phyloP scores from a whole-genome alignment of 2,329 filamentous ascomycete species.

The Hymenoscyphus occultus region DNA sequence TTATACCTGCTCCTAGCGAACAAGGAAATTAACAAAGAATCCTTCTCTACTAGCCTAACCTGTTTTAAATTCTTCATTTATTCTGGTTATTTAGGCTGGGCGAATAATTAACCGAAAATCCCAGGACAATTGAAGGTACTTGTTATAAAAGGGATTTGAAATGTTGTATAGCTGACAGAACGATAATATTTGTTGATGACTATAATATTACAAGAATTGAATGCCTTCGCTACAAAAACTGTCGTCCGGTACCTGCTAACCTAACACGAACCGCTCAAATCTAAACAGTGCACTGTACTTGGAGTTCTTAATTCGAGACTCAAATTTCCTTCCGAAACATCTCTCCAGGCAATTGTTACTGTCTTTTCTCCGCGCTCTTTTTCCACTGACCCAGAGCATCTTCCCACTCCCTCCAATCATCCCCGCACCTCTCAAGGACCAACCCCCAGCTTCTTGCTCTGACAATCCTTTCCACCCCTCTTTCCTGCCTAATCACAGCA shows the following conservation, averaged over 20 bases:
- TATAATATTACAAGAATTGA: slow-evolving; percentile 1
- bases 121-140: no score
- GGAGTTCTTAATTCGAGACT: background rate
- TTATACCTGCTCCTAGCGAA: no score
- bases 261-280: background rate
- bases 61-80: no score
- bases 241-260: background rate
- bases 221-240: background rate
- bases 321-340: background rate
- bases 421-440: slow-evolving; percentile 71
- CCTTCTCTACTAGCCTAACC: no score
- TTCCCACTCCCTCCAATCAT: slow-evolving; percentile 58
- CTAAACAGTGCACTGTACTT: background rate
- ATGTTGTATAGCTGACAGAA: background rate
- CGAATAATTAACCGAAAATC: no score
- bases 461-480: slow-evolving; percentile 74
- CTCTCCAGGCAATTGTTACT: background rate
- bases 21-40: no score
- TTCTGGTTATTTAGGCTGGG: no score
- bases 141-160: no score
- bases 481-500: slow-evolving; percentile 69
- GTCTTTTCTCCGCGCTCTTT: slow-evolving; percentile 27
- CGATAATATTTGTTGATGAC: background rate
- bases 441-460: slow-evolving; percentile 78
- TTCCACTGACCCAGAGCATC: slow-evolving; percentile 63